phyloP scores from a whole-genome alignment of 352 stramenopile genomes.

The Phytophthora hybrid region DNA sequence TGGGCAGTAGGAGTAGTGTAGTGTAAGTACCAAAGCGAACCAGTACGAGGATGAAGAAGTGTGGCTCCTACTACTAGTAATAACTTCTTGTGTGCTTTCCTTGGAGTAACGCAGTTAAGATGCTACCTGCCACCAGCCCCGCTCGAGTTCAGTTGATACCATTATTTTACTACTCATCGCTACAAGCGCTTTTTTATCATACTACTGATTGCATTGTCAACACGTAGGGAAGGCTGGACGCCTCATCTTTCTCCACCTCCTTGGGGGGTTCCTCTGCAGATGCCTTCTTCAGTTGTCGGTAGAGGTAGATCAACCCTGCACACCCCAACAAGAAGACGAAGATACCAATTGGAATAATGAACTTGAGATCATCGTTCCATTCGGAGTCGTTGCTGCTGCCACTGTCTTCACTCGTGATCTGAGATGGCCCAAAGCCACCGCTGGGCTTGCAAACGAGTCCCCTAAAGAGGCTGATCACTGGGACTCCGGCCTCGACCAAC shows the following conservation, averaged over 20 bases:
- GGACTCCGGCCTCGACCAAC: not conserved
- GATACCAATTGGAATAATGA: constrained; percentile 54
- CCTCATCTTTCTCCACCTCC: constrained; percentile 58
- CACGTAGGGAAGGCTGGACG: constrained; percentile 63
- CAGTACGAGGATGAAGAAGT: no score
- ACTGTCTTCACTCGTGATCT: constrained; percentile 7
- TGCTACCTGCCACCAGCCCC: not conserved
- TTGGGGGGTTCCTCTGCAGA: constrained; percentile 43
- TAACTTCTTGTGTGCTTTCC: no score
- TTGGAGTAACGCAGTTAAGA: no score
- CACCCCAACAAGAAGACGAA: constrained; percentile 59
- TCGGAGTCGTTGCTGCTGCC: constrained; percentile 8
- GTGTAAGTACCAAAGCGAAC: no score
- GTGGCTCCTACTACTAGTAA: no score
- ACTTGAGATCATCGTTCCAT: constrained; percentile 31
- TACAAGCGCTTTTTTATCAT: not conserved
- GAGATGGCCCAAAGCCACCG: not conserved
- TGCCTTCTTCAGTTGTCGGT: constrained; percentile 52
- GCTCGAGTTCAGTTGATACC: not conserved
- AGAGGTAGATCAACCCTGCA: constrained; percentile 48
- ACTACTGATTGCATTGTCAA: constrained; percentile 40
- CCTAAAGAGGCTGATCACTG: constrained; percentile 34
- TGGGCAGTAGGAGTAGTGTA: no score
- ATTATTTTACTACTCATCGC: not conserved
- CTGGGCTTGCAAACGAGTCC: constrained; percentile 30